Base-by-base conservation (phyloP, 805 yeast species). In the Martiniozyma abietophila region DNA sequence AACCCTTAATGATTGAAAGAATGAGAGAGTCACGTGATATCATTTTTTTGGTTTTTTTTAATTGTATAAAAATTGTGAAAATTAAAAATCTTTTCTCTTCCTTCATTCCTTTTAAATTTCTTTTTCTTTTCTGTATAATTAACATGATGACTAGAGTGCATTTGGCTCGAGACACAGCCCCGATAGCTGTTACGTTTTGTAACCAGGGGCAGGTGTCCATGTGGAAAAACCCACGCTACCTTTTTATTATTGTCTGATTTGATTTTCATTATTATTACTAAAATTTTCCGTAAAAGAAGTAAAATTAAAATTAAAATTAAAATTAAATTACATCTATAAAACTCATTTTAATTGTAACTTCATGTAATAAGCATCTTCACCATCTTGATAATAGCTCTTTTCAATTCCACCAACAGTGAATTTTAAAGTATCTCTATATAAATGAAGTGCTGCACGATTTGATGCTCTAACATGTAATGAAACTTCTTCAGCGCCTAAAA, bases 141-240 rank as follows among this genome's bases (percentile, higher is more conserved):
- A 32, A 59, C 42, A 74, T 83, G 95, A 83, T 83, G 95, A 83
- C 79, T 64, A 64, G 96, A 86, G 95, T 84, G 96, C 96, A 86
- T 86, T 86, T 86, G 96, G 95, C 96, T 86, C 95, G 94, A 85
- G 95, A 81, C 81, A 42, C 69, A n/a, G n/a, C n/a, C n/a, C 41
- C 40, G 47, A 42, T 18, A 29, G 11, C n/a, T 39, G 39, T 41
- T 47, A 41, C 58, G 58, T 53, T 45, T 46, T 49, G 59, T 47
- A 41, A 38, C 30, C 27, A 38, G 45, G 39, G 38, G 43, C 28
- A 30, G 67, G 61, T 68, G 86, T 81, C 86, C 88, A 71, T 86
- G 96, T 86, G 95, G 96, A 86, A 83, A 83, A 82, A 83, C 68
- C 76, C 95, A 72, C 78, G 96, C 96, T 86, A 86, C 96, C 96